Evolutionary conservation across 2,329 filamentous ascomycete genomes (phyloP).

Genomic region (Cryphonectria nitschkei): DNA sequence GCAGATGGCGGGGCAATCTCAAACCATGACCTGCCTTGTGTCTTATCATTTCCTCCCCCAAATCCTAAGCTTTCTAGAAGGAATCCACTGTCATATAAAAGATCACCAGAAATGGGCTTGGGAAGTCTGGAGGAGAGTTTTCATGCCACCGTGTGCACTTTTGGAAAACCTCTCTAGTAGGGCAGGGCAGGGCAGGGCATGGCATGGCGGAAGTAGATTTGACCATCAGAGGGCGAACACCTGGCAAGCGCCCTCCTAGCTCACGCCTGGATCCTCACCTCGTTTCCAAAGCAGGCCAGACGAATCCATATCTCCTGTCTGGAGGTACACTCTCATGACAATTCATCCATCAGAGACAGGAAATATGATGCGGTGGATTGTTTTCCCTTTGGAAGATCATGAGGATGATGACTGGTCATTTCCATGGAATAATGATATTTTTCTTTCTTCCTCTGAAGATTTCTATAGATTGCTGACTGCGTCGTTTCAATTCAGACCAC

Average conservation of each 20-base stretch:
- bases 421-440: too few species aligned
- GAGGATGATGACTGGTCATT: too few species aligned
- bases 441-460: background rate
- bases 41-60: background rate
- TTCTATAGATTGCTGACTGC: background rate
- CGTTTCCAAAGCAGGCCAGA: background rate
- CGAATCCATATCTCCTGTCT: background rate
- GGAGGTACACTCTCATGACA: background rate
- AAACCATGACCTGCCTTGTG: background rate
- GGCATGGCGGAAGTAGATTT: background rate
- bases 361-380: too few species aligned
- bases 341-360: background rate
- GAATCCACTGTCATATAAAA: background rate
- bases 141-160: background rate
- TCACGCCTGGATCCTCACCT: background rate
- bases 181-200: background rate
- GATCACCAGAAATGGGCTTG: background rate
- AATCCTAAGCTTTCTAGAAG: background rate
- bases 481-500: slow-evolving; percentile 3
- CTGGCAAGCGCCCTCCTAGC: slow-evolving; percentile 5
- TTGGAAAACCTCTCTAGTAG: background rate
- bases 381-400: too few species aligned
- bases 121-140: background rate
- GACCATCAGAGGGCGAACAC: background rate
- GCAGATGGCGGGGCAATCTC: background rate